Evolutionary conservation across 129 eudicot species (phyloP), one percentile per base, ranked within the genome.

Genomic region (Kitagawia praeruptora): DNA sequence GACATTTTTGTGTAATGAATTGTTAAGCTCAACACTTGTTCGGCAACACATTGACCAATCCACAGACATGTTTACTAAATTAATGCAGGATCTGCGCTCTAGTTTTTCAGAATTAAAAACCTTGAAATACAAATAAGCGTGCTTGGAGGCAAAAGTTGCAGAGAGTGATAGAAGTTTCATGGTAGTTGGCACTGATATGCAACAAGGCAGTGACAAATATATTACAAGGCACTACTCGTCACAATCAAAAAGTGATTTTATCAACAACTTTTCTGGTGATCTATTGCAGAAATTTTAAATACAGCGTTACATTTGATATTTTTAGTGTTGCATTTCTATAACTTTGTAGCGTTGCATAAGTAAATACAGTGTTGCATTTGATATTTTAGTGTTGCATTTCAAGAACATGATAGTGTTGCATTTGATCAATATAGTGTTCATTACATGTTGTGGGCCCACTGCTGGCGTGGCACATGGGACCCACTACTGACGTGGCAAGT

Each of bases 21-120:
- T 84, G 31, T 74, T 90, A 39, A 75, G 81, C 75, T 85, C 87
- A 1, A 27, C 61, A 76, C 64, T 76, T 2, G 49, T 90, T 8
- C 86, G 87, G 46, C 70, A 76, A 39, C 83, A 82, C 83, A 76
- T 87, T 1, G 84, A 77, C 38, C 82, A 80, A 51, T 63, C 77
- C 77, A 39, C 63, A 25, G 86, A 83, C 14, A 7, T 67, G 0
- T 74, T 82, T 4, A 14, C 75, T 70, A 90, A 83, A 73, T 77
- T 83, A 38, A 85, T 81, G 77, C 90, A 86, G 90, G 80, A 83
- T 54, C 21, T 90, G 82, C 87, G 92, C 15, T 77, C 77, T 51
- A 85, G 85, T 39, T 79, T 75, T 81, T 79, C 77, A 41, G 90
- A 88, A 70, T 78, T 80, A 44, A 90, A 85, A 82, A 80, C 21